phyloP scores from a whole-genome alignment of 1,284 basidiomycete species.

The Moesziomyces parantarcticus region DNA sequence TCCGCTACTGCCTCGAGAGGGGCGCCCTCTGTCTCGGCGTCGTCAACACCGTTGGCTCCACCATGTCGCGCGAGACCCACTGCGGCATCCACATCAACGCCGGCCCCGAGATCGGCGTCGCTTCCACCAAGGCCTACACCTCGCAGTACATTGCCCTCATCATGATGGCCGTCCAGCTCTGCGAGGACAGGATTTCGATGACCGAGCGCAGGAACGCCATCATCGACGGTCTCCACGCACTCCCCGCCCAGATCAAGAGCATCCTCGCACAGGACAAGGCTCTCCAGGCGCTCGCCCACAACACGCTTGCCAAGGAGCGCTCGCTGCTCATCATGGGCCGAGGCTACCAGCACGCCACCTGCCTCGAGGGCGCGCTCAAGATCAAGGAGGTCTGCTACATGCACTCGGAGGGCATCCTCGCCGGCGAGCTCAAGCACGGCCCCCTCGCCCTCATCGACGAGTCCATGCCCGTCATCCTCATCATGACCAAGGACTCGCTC shows the following conservation, averaged over 20 bases:
- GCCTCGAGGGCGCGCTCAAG: slow-evolving; percentile 97
- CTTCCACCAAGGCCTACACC: slow-evolving; percentile 99
- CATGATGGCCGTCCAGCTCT: slow-evolving; percentile 97
- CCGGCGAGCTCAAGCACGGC: slow-evolving; percentile 98
- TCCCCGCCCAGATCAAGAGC: slow-evolving; percentile 88
- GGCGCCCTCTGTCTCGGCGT: slow-evolving; percentile 94
- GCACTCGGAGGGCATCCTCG: slow-evolving; percentile 78
- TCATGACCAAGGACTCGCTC: slow-evolving; percentile 98
- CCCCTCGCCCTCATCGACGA: slow-evolving; percentile 97
- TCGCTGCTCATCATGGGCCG: slow-evolving; percentile 96
- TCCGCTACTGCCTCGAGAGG: slow-evolving; percentile 95
- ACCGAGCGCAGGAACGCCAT: slow-evolving; percentile 89
- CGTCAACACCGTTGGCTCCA: slow-evolving; percentile 98
- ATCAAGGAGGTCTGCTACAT: slow-evolving; percentile 91
- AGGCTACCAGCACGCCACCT: slow-evolving; percentile 97
- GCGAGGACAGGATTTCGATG: slow-evolving; percentile 94
- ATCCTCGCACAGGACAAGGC: slow-evolving; percentile 84
- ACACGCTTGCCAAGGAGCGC: slow-evolving; percentile 81
- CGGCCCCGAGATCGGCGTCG: slow-evolving; percentile 98
- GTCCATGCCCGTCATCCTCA: slow-evolving; percentile 84
- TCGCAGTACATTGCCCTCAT: slow-evolving; percentile 98
- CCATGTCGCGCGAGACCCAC: slow-evolving; percentile 97
- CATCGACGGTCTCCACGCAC: slow-evolving; percentile 89
- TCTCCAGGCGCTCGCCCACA: slow-evolving; percentile 84
- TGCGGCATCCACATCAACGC: slow-evolving; percentile 99